These are phyloP conservation scores for Solanum hybrid DNA, from an alignment of 305 asterid genomes.

Conservation along the genomic window DNA sequence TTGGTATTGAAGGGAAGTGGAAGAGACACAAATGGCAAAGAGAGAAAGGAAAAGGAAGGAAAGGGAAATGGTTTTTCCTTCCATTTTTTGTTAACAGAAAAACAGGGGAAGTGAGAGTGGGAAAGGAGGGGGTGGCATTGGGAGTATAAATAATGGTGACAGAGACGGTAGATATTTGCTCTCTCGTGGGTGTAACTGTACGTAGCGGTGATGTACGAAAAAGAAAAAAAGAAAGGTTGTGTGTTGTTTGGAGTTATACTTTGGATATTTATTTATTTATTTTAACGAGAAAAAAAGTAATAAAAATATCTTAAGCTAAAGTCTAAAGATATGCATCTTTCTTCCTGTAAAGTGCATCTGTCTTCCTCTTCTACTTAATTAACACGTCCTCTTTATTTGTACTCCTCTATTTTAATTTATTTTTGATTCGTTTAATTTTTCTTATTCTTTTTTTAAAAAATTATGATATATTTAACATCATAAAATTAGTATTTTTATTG, in stretches of 20 bases:
- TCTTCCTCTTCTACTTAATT: neutral
- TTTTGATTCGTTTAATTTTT: no score
- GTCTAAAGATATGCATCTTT: neutral
- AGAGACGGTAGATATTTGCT: neutral
- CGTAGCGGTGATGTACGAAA: neutral
- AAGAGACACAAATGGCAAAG: neutral
- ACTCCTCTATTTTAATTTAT: neutral
- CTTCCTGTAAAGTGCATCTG: neutral
- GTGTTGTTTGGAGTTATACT: neutral
- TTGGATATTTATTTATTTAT: neutral
- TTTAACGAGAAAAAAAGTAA: neutral
- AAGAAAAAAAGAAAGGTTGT: neutral
- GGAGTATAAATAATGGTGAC: slow-evolving; percentile 15
- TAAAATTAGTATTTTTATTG: no score
- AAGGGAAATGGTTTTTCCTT: neutral
- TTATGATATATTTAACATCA: no score
- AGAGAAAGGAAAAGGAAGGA: neutral
- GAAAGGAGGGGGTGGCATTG: neutral
- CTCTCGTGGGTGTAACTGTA: neutral
- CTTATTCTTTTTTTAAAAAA: no score
- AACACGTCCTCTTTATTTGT: neutral
- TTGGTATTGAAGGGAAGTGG: slow-evolving; percentile 3
- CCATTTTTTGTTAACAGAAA: neutral
- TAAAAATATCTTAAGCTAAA: neutral
- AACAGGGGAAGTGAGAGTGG: neutral